phyloP scores from a whole-genome alignment of 2,329 filamentous ascomycete genomes.

The Phoma sp. region DNA sequence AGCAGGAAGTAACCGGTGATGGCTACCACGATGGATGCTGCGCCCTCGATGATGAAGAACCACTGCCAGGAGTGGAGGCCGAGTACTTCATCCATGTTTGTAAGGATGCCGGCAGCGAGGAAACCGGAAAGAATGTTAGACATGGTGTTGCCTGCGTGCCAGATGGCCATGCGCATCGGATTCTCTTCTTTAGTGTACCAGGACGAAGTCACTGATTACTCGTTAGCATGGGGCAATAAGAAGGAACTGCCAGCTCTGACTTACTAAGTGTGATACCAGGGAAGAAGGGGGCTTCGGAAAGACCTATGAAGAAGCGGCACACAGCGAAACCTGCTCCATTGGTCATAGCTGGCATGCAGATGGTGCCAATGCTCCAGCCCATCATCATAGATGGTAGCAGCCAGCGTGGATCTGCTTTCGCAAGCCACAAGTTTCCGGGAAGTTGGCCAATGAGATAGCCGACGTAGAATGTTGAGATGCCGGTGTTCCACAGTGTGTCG shows the following conservation, averaged over 20 bases:
- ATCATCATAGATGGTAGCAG: conserved; percentile 52
- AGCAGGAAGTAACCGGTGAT: conserved; percentile 47
- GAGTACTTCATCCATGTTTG: conserved; percentile 53
- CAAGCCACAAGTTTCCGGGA: conserved; percentile 57
- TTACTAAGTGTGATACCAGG: conserved; percentile 50
- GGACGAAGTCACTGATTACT: conserved; percentile 43
- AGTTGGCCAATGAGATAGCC: conserved; percentile 57
- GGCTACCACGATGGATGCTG: conserved; percentile 56
- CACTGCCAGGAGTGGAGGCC: conserved; percentile 52
- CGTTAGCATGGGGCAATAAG: too few relatives aligned
- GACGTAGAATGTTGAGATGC: conserved; percentile 56
- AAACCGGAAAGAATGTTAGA: conserved; percentile 57
- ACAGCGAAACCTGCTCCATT: conserved; percentile 45
- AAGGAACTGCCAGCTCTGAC: conserved; percentile 8
- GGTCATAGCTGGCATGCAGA: conserved; percentile 55
- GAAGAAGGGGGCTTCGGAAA: conserved; percentile 51
- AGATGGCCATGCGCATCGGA: conserved; percentile 55
- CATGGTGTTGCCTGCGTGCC: conserved; percentile 57
- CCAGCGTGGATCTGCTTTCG: conserved; percentile 47
- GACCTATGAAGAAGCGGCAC: conserved; percentile 49
- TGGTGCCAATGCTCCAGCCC: conserved; percentile 54
- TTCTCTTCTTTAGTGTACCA: conserved; percentile 59
- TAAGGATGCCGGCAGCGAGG: conserved; percentile 56
- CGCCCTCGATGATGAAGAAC: conserved; percentile 63
- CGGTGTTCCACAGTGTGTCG: conserved; percentile 48